A percentile compares a stretch with the other conserved stretches of the same genome.
Conservation (phyloP, 2,329 filamentous ascomycete species). For the Fusarium globosum region DNA sequence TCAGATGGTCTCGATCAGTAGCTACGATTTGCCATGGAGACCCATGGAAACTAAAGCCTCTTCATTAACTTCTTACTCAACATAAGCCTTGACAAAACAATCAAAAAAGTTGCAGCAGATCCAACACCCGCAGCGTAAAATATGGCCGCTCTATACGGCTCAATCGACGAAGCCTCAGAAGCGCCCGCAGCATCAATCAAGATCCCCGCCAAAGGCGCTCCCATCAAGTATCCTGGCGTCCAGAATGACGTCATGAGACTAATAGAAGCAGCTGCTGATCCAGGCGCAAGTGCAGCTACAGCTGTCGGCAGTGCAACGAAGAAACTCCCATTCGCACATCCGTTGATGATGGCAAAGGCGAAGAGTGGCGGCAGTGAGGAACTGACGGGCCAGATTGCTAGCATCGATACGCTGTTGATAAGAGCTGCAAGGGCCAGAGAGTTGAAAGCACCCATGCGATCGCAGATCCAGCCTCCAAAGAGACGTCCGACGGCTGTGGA, state of each 20-base stretch:
- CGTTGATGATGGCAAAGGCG: not conserved
- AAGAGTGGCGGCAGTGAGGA: not conserved
- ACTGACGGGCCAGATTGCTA: conserved; percentile 4
- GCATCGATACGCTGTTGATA: not conserved
- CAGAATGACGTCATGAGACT: conserved; percentile 6
- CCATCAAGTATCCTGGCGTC: not conserved
- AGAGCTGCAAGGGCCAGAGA: not conserved
- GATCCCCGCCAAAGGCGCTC: not conserved
- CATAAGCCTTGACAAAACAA: not conserved
- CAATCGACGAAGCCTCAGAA: not conserved
- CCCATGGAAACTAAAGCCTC: too few relatives aligned
- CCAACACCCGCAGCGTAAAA: conserved; percentile 14
- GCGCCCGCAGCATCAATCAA: not conserved
- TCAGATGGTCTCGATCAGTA: too few relatives aligned
- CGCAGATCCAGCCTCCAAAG: not conserved
- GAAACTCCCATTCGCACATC: conserved; percentile 6
- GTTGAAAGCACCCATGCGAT: conserved; percentile 10
- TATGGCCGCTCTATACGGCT: not conserved
- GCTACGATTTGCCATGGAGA: too few relatives aligned
- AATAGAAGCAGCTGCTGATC: not conserved
- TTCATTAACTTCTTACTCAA: conserved; percentile 1
- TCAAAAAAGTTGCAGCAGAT: not conserved
- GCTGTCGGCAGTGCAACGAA: conserved; percentile 16
- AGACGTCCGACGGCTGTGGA: not conserved
- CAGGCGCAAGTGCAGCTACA: conserved; percentile 1